Conservation (phyloP, 169 alveolate species). For the Cryptosporidium parvum region DNA sequence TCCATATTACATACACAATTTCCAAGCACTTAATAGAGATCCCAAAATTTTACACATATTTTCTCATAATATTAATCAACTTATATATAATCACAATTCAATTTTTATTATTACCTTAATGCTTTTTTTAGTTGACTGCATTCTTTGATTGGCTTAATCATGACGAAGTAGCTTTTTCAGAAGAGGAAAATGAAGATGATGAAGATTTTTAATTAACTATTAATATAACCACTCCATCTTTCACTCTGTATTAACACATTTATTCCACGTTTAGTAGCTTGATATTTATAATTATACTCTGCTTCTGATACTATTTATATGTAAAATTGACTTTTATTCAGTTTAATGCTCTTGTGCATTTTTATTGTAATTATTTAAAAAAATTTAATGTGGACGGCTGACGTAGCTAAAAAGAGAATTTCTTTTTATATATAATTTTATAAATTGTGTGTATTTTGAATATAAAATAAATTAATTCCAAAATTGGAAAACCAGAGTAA, state of each 20-base stretch:
- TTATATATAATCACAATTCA: neutral
- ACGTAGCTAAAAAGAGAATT: constrained; percentile 5
- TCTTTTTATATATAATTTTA: neutral
- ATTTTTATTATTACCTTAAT: neutral
- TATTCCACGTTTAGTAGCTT: neutral
- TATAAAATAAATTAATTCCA: neutral
- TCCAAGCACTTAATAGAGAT: neutral
- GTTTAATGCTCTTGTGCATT: neutral
- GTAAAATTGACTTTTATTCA: neutral
- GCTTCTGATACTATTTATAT: neutral
- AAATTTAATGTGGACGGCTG: constrained; percentile 61
- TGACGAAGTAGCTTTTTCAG: constrained; percentile 12
- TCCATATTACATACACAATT: neutral
- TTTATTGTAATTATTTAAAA: neutral
- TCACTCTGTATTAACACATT: neutral
- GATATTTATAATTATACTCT: constrained; percentile 1
- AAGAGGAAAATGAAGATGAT: constrained; percentile 56
- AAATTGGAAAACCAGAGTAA: neutral
- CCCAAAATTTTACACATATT: neutral
- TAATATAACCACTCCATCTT: neutral
- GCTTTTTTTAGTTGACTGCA: constrained; percentile 37
- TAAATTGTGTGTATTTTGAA: neutral
- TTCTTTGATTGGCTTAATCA: constrained; percentile 69
- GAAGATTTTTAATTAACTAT: constrained; percentile 12
- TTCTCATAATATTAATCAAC: neutral